A percentile compares a stretch with the other conserved stretches of the same genome.
phyloP scores from a whole-genome alignment of 176 grass and related monocot genomes.

The Hsuehochloa calcarea region DNA sequence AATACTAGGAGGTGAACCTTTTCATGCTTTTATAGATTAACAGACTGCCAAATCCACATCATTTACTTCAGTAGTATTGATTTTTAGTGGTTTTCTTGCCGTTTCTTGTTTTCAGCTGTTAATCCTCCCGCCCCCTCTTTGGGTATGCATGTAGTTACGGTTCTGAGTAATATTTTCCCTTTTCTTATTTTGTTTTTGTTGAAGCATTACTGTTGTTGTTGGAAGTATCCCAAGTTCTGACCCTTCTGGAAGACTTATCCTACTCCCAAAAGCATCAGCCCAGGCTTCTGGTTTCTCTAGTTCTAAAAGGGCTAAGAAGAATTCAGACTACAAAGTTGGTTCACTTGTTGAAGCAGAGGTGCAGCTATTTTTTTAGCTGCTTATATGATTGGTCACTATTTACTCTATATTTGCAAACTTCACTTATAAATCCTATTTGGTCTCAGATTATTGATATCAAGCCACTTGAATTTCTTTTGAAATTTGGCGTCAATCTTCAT shows the following conservation, averaged over 20 bases:
- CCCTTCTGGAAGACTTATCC: slow-evolving; percentile 69
- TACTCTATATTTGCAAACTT: slow-evolving; percentile 18
- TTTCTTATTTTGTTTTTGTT: slow-evolving; percentile 29
- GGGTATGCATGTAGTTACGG: neutral
- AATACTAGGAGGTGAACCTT: neutral
- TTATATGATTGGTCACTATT: slow-evolving; percentile 9
- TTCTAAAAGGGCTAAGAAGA: slow-evolving; percentile 71
- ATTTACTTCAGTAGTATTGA: neutral
- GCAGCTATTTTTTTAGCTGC: slow-evolving; percentile 1
- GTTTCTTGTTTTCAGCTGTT: neutral
- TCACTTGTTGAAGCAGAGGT: slow-evolving; percentile 91
- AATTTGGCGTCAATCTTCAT: slow-evolving; percentile 65
- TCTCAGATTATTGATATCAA: slow-evolving; percentile 80
- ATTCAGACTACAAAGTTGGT: slow-evolving; percentile 60
- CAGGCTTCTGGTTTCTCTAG: slow-evolving; percentile 37
- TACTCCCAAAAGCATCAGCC: slow-evolving; percentile 59
- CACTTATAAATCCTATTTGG: slow-evolving; percentile 18
- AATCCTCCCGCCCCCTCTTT: too few relatives aligned
- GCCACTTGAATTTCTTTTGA: slow-evolving; percentile 71
- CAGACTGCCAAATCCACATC: neutral
- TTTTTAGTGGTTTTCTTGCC: neutral
- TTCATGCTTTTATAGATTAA: neutral
- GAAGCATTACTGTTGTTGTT: slow-evolving; percentile 71
- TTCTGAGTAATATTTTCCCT: neutral
- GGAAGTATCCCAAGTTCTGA: slow-evolving; percentile 59